Conservation (phyloP, 2,329 filamentous ascomycete species). For the Diaporthe helianthi region DNA sequence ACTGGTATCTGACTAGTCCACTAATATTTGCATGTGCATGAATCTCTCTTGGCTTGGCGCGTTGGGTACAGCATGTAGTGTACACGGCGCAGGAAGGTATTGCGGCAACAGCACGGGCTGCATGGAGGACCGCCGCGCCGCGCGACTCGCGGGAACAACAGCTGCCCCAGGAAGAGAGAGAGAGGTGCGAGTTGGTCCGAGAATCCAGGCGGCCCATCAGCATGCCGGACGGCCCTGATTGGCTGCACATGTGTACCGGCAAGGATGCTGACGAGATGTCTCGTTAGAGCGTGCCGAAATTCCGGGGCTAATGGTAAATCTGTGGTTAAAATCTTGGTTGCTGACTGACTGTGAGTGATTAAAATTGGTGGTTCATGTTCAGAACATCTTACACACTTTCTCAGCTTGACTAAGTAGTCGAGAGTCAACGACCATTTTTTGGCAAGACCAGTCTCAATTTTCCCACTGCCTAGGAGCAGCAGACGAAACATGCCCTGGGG, state of each 20-base stretch:
- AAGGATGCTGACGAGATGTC: not conserved
- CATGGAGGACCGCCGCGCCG: not conserved
- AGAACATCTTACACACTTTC: no score
- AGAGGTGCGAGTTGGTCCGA: conserved; percentile 13
- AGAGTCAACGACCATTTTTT: not conserved
- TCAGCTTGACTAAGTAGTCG: no score
- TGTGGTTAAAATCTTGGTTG: conserved; percentile 9
- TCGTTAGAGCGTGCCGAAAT: conserved; percentile 23
- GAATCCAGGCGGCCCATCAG: conserved; percentile 16
- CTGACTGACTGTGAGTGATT: not conserved
- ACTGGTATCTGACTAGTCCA: not conserved
- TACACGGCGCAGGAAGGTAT: not conserved
- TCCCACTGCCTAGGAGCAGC: no score
- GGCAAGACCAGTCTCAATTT: not conserved
- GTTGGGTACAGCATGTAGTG: no score
- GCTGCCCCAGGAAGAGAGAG: not conserved
- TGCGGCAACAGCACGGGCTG: not conserved
- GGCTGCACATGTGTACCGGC: not conserved
- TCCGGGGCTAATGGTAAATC: conserved; percentile 25
- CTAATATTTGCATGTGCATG: conserved; percentile 5
- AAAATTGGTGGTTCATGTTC: not conserved
- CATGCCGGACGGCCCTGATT: not conserved
- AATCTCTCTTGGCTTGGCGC: conserved; percentile 1
- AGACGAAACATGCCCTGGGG: no score
- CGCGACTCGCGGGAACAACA: conserved; percentile 19